Evolutionary conservation across 495 filamentous ascomycete genomes (phyloP), one percentile per base, ranked within the genome.

Genomic region (Aspergillus wentii): DNA sequence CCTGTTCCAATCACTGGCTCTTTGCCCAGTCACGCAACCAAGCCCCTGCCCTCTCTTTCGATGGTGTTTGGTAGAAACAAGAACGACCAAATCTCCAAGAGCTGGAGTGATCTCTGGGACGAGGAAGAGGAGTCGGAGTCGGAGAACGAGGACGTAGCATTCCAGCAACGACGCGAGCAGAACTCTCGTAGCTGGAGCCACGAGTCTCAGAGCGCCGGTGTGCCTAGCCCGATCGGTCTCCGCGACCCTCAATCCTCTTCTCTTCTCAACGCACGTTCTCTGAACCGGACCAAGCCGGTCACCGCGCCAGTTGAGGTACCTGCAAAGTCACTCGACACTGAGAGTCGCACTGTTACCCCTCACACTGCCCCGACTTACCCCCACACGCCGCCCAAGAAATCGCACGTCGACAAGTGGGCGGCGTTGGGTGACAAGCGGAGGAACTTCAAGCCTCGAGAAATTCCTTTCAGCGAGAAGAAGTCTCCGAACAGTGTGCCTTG

Each of bases 31-130:
- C 79, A 73, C 49, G 72, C 80, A 28, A 75, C 76, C 48, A 79
- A 78, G 40, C 74, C 71, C 23, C 63, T 79, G 33, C 76, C 80
- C 3, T 78, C 78, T 18, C 76, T 94, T 68, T 79, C 86, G 3
- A 74, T 82, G 45, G 76, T 91, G 15, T 91, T 92, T 54, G 85
- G 85, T 17, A 82, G 79, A 56, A 78, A 84, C 55, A 75, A 75
- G 45, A 76, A 83, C 3, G 65, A 76, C 14, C 59, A 68, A 33
- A 84, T 89, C 8, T 92, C 89, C 18, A 95, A 96, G 79, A 96
- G 89, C 72, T 96, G 89, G 89, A 92, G 88, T 49, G 89, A 96
- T 62, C 72, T 96, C 47, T 96, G 86, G 82, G 89, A 95, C 39
- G 89, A 95, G 59, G 89, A 95, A 36, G 75, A 92, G 47, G 89